Base-by-base conservation (phyloP, 2,329 filamentous ascomycete species). In the Phoma sp. region DNA sequence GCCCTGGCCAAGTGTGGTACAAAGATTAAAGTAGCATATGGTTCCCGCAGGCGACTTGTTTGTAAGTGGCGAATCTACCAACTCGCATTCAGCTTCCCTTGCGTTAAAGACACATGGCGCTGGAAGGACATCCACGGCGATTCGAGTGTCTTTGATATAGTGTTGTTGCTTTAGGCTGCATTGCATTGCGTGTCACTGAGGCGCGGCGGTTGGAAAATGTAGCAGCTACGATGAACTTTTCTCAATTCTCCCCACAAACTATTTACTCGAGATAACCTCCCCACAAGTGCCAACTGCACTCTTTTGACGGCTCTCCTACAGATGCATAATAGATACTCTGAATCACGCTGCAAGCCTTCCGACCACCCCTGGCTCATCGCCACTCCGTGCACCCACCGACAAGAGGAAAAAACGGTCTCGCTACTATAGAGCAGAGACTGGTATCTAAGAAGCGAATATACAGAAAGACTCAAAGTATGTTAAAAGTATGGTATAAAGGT, bases 361-460 rank as follows among this genome's bases (percentile, higher is more conserved):
- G 9, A 6, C 27, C 52, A 56, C 43, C 51, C 47, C 52, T 51
- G 50, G 57, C 49, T 44, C 47, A 51, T 49, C 25, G 51, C 49
- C 67, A 58, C 48, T 46, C 27, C 49, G 50, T 49, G 57, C 40
- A 63, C 61, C 63, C 43, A 62, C 61, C 62, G 41, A 62, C 61
- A 70, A 62, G 56, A 67, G 46, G 58, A 63, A 65, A 64, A 73
- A 73, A 72, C 70, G 66, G 67, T 72, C 72, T 64, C 63, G 69
- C 70, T 64, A 48, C 63, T 46, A 37, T 36, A 57, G 65, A 61
- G 63, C 71, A 57, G 62, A 69, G 72, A 74, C 73, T 74, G 74
- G 74, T 76, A 76, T 76, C 74, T 74, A 74, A 73, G 73, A 76
- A 76, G 61, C 43, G 70, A 74, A 72, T 72, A 64, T 67, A 51